Percentiles rank a stretch among this genome's conserved stretches.
Conservation (phyloP, 495 filamentous ascomycete genomes). For the Sphaerosporella brunnea region DNA sequence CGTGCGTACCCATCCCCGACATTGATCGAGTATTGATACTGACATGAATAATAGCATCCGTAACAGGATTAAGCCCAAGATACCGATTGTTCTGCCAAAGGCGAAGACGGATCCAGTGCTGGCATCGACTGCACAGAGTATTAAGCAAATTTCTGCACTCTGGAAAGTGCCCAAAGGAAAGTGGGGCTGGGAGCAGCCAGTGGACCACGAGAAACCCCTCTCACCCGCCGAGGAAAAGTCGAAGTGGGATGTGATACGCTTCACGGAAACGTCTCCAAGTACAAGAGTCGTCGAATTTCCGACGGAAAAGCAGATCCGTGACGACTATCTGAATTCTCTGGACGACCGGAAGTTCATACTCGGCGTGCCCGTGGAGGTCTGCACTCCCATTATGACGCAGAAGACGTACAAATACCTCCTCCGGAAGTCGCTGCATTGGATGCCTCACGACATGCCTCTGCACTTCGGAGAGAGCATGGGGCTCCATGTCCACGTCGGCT, state of each 20-base stretch:
- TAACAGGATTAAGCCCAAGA: background rate
- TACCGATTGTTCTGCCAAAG: too few relatives aligned
- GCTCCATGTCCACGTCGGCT: slow-evolving; percentile 20
- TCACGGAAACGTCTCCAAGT: background rate
- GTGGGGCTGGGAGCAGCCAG: background rate
- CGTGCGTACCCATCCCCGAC: background rate
- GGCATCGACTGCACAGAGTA: too few relatives aligned
- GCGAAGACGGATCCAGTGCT: too few relatives aligned
- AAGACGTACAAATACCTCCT: slow-evolving; percentile 12
- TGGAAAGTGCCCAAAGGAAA: background rate
- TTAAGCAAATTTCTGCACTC: too few relatives aligned
- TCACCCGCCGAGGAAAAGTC: background rate
- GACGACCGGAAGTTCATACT: background rate
- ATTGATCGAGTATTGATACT: background rate
- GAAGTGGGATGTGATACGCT: background rate
- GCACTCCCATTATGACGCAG: slow-evolving; percentile 19
- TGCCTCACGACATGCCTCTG: slow-evolving; percentile 10
- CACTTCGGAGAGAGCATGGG: slow-evolving; percentile 19
- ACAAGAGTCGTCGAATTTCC: background rate
- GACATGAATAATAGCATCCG: background rate
- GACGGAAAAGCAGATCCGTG: background rate
- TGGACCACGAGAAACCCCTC: background rate
- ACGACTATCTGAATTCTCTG: background rate
- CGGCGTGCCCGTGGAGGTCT: slow-evolving; percentile 11
- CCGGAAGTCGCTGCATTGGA: slow-evolving; percentile 11